Percentiles rank a stretch among this genome's conserved stretches.
Evolutionary conservation across 257 asterid species (phyloP).

Genomic region (Dorcoceras hygrometricum): DNA sequence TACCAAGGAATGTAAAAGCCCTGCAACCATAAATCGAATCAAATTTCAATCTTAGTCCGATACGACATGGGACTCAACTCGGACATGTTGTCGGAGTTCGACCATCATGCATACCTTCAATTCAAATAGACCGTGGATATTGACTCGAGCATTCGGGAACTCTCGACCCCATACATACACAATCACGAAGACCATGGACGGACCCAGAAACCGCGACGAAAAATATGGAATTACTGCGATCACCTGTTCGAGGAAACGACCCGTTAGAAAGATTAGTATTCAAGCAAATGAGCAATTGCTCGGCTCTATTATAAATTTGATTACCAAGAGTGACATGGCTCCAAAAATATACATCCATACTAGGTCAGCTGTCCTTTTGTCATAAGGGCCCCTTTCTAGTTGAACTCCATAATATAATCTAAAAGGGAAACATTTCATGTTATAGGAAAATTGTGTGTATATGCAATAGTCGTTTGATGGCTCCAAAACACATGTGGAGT

Average conservation of each 20-base stretch:
- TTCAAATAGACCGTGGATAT: slow-evolving; percentile 41
- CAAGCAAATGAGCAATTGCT: neutral
- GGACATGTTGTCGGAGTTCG: no score
- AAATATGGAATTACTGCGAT: slow-evolving; percentile 36
- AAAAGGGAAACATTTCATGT: neutral
- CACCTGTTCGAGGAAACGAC: slow-evolving; percentile 21
- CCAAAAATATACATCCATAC: slow-evolving; percentile 50
- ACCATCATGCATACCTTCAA: slow-evolving; percentile 37
- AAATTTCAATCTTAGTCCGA: neutral
- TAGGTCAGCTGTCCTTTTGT: slow-evolving; percentile 52
- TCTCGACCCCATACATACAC: slow-evolving; percentile 53
- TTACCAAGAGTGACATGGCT: slow-evolving; percentile 44
- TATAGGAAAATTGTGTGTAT: no score
- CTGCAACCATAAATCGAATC: slow-evolving; percentile 24
- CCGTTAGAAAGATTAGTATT: neutral
- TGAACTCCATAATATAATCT: slow-evolving; percentile 49
- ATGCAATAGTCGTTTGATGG: no score
- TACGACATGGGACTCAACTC: neutral
- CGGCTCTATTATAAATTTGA: neutral
- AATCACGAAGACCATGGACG: slow-evolving; percentile 41
- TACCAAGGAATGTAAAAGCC: slow-evolving; percentile 54
- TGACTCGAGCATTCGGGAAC: slow-evolving; percentile 49
- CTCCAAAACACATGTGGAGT: no score
- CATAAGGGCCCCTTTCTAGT: slow-evolving; percentile 53
- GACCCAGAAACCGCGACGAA: slow-evolving; percentile 36